A percentile compares a stretch with the other conserved stretches of the same genome.
These are phyloP conservation scores for Ephemerocybe angulata DNA, from an alignment of 768 basidiomycete species.

Conservation along the genomic window DNA sequence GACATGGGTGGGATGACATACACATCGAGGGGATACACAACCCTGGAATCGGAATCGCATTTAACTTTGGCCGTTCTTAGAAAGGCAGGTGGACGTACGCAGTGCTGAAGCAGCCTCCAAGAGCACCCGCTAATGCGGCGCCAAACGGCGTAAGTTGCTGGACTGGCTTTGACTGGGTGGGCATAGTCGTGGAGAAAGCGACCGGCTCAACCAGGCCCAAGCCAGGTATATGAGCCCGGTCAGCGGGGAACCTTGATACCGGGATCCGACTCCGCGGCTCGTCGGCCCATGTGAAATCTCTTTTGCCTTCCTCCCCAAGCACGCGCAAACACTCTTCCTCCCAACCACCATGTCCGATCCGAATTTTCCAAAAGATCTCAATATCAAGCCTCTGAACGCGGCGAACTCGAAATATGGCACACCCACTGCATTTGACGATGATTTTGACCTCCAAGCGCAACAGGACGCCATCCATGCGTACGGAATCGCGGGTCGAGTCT, in stretches of 20 bases:
- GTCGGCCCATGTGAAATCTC: constrained; percentile 14
- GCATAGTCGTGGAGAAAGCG: constrained; percentile 29
- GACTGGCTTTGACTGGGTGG: constrained; percentile 55
- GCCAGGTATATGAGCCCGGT: constrained; percentile 8
- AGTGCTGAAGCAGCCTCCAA: constrained; percentile 90
- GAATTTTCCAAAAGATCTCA: constrained; percentile 34
- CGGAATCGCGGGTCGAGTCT: constrained; percentile 83
- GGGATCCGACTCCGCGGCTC: constrained; percentile 4
- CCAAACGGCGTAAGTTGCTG: constrained; percentile 81
- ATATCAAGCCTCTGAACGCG: constrained; percentile 22
- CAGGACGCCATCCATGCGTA: constrained; percentile 60
- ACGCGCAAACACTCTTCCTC: not conserved
- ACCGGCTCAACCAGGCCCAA: not conserved
- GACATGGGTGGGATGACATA: constrained; percentile 36
- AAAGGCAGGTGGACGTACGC: constrained; percentile 57
- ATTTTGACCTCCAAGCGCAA: constrained; percentile 41
- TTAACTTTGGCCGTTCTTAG: constrained; percentile 7
- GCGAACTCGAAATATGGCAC: not conserved
- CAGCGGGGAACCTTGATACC: constrained; percentile 20
- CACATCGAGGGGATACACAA: constrained; percentile 95
- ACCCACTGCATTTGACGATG: constrained; percentile 11
- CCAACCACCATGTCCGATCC: constrained; percentile 15
- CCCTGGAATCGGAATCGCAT: constrained; percentile 37
- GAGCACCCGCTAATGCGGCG: constrained; percentile 86
- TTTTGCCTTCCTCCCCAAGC: not conserved